A percentile compares a stretch with the other conserved stretches of the same genome.
phyloP scores from a whole-genome alignment of 495 filamentous ascomycete species.

The Penicillium cosmopolitanum region DNA sequence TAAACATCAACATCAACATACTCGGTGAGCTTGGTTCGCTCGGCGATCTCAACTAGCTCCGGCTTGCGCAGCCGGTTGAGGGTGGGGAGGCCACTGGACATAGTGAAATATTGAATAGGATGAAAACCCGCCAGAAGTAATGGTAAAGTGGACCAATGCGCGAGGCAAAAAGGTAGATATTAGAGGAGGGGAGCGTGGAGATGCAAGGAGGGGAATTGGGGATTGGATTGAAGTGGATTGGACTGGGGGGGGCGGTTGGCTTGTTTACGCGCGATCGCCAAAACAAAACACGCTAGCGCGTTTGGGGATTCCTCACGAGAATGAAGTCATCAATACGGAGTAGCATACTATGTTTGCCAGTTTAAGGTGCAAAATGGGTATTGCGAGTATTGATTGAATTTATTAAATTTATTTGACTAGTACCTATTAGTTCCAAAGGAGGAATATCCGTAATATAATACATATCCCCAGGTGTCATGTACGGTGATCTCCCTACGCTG shows the following conservation, averaged over 20 bases:
- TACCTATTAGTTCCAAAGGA: too few species aligned
- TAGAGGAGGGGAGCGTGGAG: constrained; percentile 15
- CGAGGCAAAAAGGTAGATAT: constrained; percentile 3
- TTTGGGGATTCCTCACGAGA: neutral
- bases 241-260: constrained; percentile 7
- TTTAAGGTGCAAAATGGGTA: neutral
- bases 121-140: constrained; percentile 8
- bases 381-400: too few species aligned
- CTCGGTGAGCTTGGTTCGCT: constrained; percentile 73
- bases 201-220: constrained; percentile 29
- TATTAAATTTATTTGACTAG: too few species aligned
- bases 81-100: constrained; percentile 67
- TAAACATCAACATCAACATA: constrained; percentile 41
- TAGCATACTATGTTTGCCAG: too few species aligned
- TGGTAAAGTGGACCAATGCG: constrained; percentile 18
- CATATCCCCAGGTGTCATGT: too few species aligned
- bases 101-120: constrained; percentile 32
- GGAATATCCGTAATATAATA: too few species aligned
- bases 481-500: too few species aligned
- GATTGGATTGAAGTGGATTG: constrained; percentile 16
- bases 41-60: constrained; percentile 75
- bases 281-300: constrained; percentile 41
- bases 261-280: constrained; percentile 41
- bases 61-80: constrained; percentile 82
- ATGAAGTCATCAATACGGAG: too few species aligned